Evolutionary conservation across 352 stramenopile genomes (phyloP), one percentile per base, ranked within the genome.

Genomic region (Plasmopara muralis): DNA sequence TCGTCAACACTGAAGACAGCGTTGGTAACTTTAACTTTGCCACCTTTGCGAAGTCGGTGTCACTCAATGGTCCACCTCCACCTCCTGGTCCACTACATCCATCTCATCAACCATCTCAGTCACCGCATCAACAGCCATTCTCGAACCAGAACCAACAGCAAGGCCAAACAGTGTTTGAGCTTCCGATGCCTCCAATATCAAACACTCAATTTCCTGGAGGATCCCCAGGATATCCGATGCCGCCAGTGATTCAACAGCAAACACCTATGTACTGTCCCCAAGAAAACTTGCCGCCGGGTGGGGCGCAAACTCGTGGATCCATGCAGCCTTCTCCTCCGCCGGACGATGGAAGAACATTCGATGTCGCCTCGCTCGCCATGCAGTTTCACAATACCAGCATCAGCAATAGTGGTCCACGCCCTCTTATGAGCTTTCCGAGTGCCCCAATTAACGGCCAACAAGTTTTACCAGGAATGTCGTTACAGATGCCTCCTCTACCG

Each of bases 341-440:
- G 9, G 63, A 49, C 16, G 28, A 45, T 41, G 55, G 58, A 25
- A 59, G 59, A 18, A 46, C 49, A 9, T 76, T 85, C 25, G 76
- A 88, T 43, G 66, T 88, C 38, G 72, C 81, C 7, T 73, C 78
- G 8, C 66, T 92, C 16, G 78, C 81, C 13, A 92, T 92, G 81
- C 78, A 89, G 47, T 92, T 92, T 53, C 81, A 92, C 55, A 72
- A 53, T 48, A 39, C 59, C 2, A 48, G 56, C 9, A 55, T 42
- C 39, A 70, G 64, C 33, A 25, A 53, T 8, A 35, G 7, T 44
- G 52, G 68, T n/a, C 65, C 72, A 9, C 70, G 62, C 2, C 62
- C 64, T 9, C 61, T 68, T 18, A 60, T 69, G 59, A 44, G 49
- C 12, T 69, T 58, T 44, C 47, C 54, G 34, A 39, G 45, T 39